Conservation (phyloP, 108 stramenopile species). For the Asterionellopsis glacialis region DNA sequence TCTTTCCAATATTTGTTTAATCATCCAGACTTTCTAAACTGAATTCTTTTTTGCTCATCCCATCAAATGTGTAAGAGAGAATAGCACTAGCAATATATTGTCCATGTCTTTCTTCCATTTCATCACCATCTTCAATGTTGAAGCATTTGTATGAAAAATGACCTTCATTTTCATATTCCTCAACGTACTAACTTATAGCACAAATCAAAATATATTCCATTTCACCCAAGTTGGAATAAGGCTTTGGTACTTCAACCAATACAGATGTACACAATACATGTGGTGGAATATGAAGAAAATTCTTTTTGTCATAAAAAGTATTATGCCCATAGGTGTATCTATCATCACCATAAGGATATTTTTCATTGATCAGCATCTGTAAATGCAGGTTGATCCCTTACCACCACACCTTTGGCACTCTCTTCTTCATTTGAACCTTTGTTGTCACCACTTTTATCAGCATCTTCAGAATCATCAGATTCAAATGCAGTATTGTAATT, state of each 20-base stretch:
- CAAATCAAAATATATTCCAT: too few species aligned
- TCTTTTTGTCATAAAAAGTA: constrained; percentile 65
- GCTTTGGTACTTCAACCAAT: constrained; percentile 57
- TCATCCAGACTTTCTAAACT: constrained; percentile 4
- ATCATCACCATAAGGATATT: constrained; percentile 19
- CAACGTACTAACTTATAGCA: constrained; percentile 77
- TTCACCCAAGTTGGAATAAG: constrained; percentile 41
- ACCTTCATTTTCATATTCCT: constrained; percentile 78
- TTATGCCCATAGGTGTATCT: constrained; percentile 47
- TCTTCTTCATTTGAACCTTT: too few species aligned
- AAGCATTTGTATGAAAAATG: constrained; percentile 59
- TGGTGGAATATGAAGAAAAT: constrained; percentile 74
- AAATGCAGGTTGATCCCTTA: background rate
- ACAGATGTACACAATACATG: constrained; percentile 62
- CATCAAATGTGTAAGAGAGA: too few species aligned
- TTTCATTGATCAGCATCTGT: constrained; percentile 9
- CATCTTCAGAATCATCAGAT: too few species aligned
- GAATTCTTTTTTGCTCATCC: constrained; percentile 7
- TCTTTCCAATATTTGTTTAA: too few species aligned
- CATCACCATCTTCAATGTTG: constrained; percentile 70
- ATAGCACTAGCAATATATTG: constrained; percentile 72
- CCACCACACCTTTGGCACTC: constrained; percentile 2
- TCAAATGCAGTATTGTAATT: background rate
- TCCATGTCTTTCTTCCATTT: constrained; percentile 65
- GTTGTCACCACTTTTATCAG: constrained; percentile 4